These are phyloP conservation scores for Porodaedalea pini DNA, from an alignment of 1,284 basidiomycete genomes.

Conservation along the genomic window DNA sequence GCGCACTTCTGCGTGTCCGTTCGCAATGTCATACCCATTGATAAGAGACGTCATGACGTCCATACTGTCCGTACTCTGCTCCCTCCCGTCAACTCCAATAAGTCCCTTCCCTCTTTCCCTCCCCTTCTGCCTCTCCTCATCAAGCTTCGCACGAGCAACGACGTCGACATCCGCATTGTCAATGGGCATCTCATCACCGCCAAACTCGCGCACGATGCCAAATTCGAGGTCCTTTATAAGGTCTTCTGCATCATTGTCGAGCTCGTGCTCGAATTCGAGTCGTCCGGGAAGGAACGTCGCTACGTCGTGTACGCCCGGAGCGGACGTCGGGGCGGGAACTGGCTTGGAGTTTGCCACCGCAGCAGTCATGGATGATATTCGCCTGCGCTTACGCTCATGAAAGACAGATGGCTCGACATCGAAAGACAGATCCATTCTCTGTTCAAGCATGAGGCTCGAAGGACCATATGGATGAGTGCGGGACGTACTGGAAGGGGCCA, in stretches of 20 bases:
- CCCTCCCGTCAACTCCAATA: slow-evolving; percentile 20
- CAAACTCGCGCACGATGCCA: slow-evolving; percentile 80
- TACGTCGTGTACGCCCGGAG: slow-evolving; percentile 92
- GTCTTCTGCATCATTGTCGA: slow-evolving; percentile 95
- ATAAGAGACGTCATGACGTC: slow-evolving; percentile 23
- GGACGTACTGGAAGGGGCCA: slow-evolving; percentile 78
- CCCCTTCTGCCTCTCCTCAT: slow-evolving; percentile 50
- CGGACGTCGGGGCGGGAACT: slow-evolving; percentile 84
- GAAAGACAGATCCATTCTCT: slow-evolving; percentile 70
- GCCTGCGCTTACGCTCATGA: slow-evolving; percentile 80
- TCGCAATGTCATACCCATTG: slow-evolving; percentile 19
- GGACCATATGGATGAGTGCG: slow-evolving; percentile 13
- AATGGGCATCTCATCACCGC: slow-evolving; percentile 79
- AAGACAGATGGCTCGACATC: slow-evolving; percentile 78
- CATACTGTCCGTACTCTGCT: slow-evolving; percentile 17
- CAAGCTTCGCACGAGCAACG: slow-evolving; percentile 60
- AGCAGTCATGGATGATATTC: slow-evolving; percentile 71
- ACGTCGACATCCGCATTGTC: slow-evolving; percentile 72
- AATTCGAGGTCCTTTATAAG: slow-evolving; percentile 97
- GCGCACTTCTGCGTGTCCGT: slow-evolving; percentile 20
- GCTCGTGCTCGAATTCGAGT: slow-evolving; percentile 95
- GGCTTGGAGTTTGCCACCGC: slow-evolving; percentile 45
- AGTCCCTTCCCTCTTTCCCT: slow-evolving; percentile 44
- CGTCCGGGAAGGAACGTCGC: slow-evolving; percentile 93
- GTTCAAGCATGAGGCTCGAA: slow-evolving; percentile 9